These are phyloP conservation scores for Solanum lycopersicoides DNA, from an alignment of 257 asterid genomes.

Conservation along the genomic window DNA sequence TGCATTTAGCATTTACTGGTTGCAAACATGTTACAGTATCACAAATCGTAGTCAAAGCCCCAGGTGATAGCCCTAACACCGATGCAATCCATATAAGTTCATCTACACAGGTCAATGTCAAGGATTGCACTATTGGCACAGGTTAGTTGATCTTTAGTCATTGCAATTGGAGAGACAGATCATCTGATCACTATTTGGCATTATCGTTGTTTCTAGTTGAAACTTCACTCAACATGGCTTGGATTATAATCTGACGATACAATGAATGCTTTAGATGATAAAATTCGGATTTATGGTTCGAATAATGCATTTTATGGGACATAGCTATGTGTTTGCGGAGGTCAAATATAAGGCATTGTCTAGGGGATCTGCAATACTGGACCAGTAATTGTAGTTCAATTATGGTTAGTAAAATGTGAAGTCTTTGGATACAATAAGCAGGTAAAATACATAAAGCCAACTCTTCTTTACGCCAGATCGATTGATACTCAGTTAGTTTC, in stretches of 20 bases:
- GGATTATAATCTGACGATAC: background rate
- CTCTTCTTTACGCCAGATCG: background rate
- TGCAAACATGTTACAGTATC: slow-evolving; percentile 39
- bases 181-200: background rate
- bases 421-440: background rate
- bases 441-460: background rate
- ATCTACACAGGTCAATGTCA: slow-evolving; percentile 41
- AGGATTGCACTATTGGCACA: slow-evolving; percentile 38
- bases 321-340: background rate
- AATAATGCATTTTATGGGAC: background rate
- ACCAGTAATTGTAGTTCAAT: background rate
- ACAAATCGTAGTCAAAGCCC: slow-evolving; percentile 41
- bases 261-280: background rate
- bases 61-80: slow-evolving; percentile 76
- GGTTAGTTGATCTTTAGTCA: slow-evolving; percentile 29
- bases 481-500: background rate
- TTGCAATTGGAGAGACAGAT: background rate
- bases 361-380: background rate
- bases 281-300: background rate
- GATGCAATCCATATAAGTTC: slow-evolving; percentile 87
- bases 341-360: background rate
- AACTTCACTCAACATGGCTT: background rate
- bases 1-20: slow-evolving; percentile 59
- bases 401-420: background rate
- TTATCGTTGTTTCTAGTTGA: background rate